These are phyloP conservation scores for Colletotrichum sp. DNA, from an alignment of 2,329 filamentous ascomycete genomes.

Conservation along the genomic window DNA sequence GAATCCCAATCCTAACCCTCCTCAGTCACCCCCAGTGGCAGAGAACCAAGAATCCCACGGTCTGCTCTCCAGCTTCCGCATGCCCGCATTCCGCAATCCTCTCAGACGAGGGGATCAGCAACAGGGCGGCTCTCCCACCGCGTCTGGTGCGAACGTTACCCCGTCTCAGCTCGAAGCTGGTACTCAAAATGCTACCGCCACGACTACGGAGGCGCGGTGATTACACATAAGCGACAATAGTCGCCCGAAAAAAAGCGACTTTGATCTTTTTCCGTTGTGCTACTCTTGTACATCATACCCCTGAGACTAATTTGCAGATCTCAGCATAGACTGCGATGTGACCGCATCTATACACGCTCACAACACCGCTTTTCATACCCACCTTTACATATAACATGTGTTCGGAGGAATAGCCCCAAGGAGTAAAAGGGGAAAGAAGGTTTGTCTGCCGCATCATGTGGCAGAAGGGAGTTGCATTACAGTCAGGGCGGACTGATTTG, in stretches of 20 bases:
- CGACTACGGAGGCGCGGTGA: conserved; percentile 13
- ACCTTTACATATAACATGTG: conserved; percentile 8
- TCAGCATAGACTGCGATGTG: conserved; percentile 12
- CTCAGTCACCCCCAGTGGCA: not conserved
- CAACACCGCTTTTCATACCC: conserved; percentile 19
- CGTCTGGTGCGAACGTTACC: conserved; percentile 37
- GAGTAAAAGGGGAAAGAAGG: not conserved
- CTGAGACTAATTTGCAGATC: conserved; percentile 15
- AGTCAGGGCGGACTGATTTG: conserved; percentile 8
- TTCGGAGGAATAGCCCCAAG: not conserved
- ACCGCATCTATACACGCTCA: conserved; percentile 7
- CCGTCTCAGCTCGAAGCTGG: conserved; percentile 55
- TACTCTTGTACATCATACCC: conserved; percentile 21
- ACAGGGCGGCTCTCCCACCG: conserved; percentile 20
- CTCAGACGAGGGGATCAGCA: conserved; percentile 22
- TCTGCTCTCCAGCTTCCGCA: conserved; percentile 11
- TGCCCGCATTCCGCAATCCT: conserved; percentile 26
- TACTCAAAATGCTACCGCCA: conserved; percentile 27
- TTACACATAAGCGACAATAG: not conserved
- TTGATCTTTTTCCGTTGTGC: conserved; percentile 13
- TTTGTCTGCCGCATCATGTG: not conserved
- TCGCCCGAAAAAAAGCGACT: not conserved
- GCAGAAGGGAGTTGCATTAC: not conserved
- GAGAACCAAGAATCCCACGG: conserved; percentile 19
- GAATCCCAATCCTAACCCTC: not conserved